These are phyloP conservation scores for Suhomyces sp. DNA, from an alignment of 805 yeast genomes.

Conservation along the genomic window DNA sequence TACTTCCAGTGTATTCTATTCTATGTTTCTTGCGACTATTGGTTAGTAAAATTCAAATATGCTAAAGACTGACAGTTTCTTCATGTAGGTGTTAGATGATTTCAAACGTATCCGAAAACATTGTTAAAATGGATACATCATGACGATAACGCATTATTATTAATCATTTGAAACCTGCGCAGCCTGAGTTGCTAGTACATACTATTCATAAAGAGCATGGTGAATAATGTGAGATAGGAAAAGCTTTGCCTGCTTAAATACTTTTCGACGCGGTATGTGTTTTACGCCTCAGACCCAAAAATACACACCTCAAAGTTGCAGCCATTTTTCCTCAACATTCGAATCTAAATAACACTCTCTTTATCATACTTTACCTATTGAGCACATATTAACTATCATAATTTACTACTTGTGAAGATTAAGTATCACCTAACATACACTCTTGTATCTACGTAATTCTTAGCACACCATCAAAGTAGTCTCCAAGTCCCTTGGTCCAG, in stretches of 20 bases:
- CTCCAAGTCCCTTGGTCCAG: constrained; percentile 12
- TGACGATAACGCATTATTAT: constrained; percentile 47
- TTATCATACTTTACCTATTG: no score
- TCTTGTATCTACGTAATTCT: background rate
- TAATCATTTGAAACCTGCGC: constrained; percentile 23
- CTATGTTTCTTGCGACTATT: background rate
- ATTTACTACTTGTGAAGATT: no score
- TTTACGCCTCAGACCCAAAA: background rate
- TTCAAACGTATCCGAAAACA: constrained; percentile 38
- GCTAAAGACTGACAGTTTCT: constrained; percentile 10
- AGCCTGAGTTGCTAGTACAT: background rate
- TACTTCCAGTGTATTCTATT: no score
- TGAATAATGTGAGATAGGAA: background rate
- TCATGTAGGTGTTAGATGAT: constrained; percentile 48
- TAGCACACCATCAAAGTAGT: background rate
- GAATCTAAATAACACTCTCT: no score
- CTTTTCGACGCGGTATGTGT: background rate
- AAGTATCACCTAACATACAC: no score
- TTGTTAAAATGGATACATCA: constrained; percentile 36
- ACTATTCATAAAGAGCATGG: background rate
- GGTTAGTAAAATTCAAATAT: background rate
- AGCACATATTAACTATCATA: no score
- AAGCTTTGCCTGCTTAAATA: background rate
- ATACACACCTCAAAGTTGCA: background rate
- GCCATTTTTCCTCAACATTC: background rate